phyloP scores from a whole-genome alignment of 2,329 filamentous ascomycete species.

The Dothideomycetes sp. region DNA sequence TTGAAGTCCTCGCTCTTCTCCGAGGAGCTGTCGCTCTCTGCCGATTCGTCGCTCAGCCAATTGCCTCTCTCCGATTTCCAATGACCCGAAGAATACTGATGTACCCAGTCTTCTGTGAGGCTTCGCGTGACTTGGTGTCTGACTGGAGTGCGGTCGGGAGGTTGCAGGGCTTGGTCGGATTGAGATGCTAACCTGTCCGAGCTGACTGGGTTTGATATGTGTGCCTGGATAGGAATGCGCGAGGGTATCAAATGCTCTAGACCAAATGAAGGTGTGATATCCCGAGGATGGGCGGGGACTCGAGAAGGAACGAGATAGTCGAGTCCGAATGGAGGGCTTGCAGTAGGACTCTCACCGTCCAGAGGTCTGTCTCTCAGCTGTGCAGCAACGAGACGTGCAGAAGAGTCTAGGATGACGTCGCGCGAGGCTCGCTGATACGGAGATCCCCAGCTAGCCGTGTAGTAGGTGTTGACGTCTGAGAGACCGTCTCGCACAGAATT shows the following conservation, averaged over 20 bases:
- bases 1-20: constrained; percentile 23
- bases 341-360: constrained; percentile 15
- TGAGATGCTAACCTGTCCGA: constrained; percentile 6
- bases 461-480: constrained; percentile 16
- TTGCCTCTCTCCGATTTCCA: constrained; percentile 65
- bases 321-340: constrained; percentile 20
- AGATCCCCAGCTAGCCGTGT: constrained; percentile 83
- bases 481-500: not conserved
- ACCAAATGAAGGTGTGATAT: constrained; percentile 16
- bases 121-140: constrained; percentile 33
- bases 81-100: constrained; percentile 50
- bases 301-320: constrained; percentile 23
- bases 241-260: constrained; percentile 24
- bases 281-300: constrained; percentile 8
- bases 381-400: constrained; percentile 20
- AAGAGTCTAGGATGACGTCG: too few species aligned
- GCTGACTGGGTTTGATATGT: constrained; percentile 6
- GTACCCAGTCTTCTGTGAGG: constrained; percentile 75
- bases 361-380: constrained; percentile 16
- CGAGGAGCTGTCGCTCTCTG: constrained; percentile 40
- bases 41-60: constrained; percentile 73
- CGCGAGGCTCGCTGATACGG: constrained; percentile 59
- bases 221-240: constrained; percentile 11
- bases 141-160: constrained; percentile 1
- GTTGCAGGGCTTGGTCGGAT: not conserved